phyloP scores from a whole-genome alignment of 495 filamentous ascomycete species.

The Aspergillus ellipticus region DNA sequence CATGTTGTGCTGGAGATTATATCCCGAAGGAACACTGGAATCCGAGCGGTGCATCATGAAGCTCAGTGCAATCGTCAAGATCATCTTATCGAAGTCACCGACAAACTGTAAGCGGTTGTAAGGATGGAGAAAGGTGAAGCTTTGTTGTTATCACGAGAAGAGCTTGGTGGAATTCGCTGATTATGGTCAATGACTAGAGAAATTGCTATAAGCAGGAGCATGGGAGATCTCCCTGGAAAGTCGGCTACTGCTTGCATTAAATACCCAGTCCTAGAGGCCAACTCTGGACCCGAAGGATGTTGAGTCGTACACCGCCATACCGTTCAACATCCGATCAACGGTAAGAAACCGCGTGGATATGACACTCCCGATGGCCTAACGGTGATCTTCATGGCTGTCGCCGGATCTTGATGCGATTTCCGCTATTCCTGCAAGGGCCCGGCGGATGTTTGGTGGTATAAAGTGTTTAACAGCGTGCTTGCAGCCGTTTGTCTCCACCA shows the following conservation, averaged over 20 bases:
- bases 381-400: constrained; percentile 17
- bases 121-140: background rate
- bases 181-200: background rate
- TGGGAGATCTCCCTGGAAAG: background rate
- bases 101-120: background rate
- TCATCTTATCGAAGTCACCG: background rate
- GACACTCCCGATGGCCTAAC: constrained; percentile 16
- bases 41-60: constrained; percentile 1
- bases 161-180: background rate
- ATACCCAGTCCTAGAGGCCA: constrained; percentile 5
- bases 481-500: constrained; percentile 10
- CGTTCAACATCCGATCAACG: constrained; percentile 22
- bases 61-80: background rate
- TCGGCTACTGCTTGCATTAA: constrained; percentile 13
- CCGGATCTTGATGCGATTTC: constrained; percentile 21
- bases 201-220: background rate
- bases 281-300: constrained; percentile 2
- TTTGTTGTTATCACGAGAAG: background rate
- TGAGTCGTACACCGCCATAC: constrained; percentile 40
- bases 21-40: background rate
- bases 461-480: constrained; percentile 24
- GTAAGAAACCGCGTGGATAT: constrained; percentile 24
- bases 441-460: constrained; percentile 34
- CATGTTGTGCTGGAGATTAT: background rate
- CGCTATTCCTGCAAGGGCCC: constrained; percentile 38